Evolutionary conservation across 129 eudicot species (phyloP).

Genomic region (Lactuca saligna): DNA sequence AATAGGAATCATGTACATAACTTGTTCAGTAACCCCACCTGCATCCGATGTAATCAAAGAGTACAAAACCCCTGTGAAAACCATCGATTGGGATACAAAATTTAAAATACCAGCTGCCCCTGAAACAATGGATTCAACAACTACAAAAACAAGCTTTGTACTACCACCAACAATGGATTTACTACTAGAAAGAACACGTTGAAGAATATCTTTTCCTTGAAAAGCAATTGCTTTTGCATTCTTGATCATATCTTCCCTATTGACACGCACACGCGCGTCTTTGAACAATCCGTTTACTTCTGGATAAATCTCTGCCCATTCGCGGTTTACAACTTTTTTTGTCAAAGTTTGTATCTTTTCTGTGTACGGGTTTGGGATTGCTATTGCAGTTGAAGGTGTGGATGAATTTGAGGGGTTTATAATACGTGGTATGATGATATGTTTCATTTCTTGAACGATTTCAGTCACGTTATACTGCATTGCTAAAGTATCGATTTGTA

Average conservation of each 20-base stretch:
- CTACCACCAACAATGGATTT: slow-evolving; percentile 78
- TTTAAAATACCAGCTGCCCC: slow-evolving; percentile 85
- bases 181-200: slow-evolving; percentile 69
- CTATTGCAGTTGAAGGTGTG: slow-evolving; percentile 47
- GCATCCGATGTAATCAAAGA: slow-evolving; percentile 85
- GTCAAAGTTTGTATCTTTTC: slow-evolving; percentile 67
- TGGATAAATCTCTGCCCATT: slow-evolving; percentile 75
- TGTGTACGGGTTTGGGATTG: slow-evolving; percentile 51
- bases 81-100: slow-evolving; percentile 76
- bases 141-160: slow-evolving; percentile 54
- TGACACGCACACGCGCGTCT: slow-evolving; percentile 47
- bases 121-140: slow-evolving; percentile 65
- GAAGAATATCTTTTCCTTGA: slow-evolving; percentile 79
- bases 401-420: slow-evolving; percentile 38
- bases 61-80: slow-evolving; percentile 88
- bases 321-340: slow-evolving; percentile 56
- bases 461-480: slow-evolving; percentile 87
- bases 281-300: slow-evolving; percentile 65
- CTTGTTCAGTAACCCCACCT: slow-evolving; percentile 98
- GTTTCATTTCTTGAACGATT: slow-evolving; percentile 62
- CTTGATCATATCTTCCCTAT: slow-evolving; percentile 66
- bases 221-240: slow-evolving; percentile 79
- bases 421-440: slow-evolving; percentile 37
- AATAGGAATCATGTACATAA: slow-evolving; percentile 69
- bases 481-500: slow-evolving; percentile 81